These are phyloP conservation scores for Capsicum chinense DNA, from an alignment of 257 asterid species.

Conservation along the genomic window DNA sequence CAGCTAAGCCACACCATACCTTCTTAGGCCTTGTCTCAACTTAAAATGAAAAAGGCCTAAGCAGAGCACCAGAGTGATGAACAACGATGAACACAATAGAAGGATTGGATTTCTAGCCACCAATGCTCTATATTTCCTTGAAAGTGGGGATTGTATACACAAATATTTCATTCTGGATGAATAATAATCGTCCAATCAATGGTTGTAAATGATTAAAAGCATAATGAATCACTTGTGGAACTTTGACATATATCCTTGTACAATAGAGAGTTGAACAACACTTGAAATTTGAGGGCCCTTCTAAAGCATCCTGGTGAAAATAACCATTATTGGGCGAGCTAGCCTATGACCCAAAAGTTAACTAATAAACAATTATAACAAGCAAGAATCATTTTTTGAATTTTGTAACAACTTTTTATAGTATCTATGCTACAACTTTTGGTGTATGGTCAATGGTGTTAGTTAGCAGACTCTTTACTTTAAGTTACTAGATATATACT, in stretches of 20 bases:
- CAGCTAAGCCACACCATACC: constrained; percentile 45
- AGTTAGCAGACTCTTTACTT: not conserved
- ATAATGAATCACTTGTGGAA: constrained; percentile 68
- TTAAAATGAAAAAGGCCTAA: constrained; percentile 86
- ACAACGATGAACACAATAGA: constrained; percentile 81
- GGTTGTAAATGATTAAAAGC: constrained; percentile 28
- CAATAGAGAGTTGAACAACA: constrained; percentile 89
- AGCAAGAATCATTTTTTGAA: not conserved
- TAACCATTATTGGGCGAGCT: not conserved
- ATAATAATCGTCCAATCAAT: constrained; percentile 28
- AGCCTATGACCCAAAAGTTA: not conserved
- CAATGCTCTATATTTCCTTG: constrained; percentile 98
- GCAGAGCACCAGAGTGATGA: constrained; percentile 75
- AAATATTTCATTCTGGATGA: constrained; percentile 34
- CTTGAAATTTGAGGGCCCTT: constrained; percentile 82
- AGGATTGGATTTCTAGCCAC: constrained; percentile 92
- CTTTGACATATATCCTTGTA: constrained; percentile 96
- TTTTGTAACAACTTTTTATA: not conserved
- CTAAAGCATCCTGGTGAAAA: constrained; percentile 70
- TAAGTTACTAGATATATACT: not conserved
- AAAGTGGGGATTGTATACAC: constrained; percentile 35
- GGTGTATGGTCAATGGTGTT: not conserved
- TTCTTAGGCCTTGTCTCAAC: constrained; percentile 98
- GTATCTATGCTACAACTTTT: not conserved
- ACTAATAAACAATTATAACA: constrained; percentile 1